Base-by-base conservation (phyloP, 2,329 filamentous ascomycete species). In the Fusarium anthophilum region DNA sequence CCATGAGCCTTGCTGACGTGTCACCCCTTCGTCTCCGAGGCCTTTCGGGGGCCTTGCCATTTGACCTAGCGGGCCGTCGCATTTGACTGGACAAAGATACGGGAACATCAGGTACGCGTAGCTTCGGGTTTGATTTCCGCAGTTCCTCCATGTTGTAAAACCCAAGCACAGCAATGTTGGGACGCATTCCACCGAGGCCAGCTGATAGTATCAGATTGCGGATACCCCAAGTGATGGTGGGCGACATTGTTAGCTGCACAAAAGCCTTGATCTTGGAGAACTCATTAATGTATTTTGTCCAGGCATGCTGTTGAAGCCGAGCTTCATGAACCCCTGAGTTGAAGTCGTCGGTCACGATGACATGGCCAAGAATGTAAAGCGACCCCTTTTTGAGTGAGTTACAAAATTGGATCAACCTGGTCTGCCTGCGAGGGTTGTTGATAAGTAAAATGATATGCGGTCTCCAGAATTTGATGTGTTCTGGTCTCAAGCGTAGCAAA, bases 381-480 rank as follows among this genome's bases (percentile, higher is more conserved):
- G 91, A 91, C 1, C 94, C 95, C 78, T 97, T 97, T 80, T 97
- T 97, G 80, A 97, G 84, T 0, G 94, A 95, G 80, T 97, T 97
- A 83, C 94, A 97, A 76, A 97, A 97, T 67, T 95, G 93, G 6
- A 97, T 96, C 45, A 97, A 87, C 47, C 93, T 92, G 60, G 93
- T 94, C 79, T 96, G 93, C 11, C 88, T 89, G n/a, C 94, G 88
- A 8, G 94, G 93, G 77, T 96, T 90, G 79, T 96, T 96, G 73
- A 96, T 90, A 60, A 97, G 89, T 0, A 97, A 86, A 54, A 97
- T 89, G 48, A 97, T 95, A 74, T 97, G 94, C 2, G 94, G 94
- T 58, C 94, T 88, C 94, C 95, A 97, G 80, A 97, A 97, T 79
- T 97, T 97, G 81, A 97, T 95, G 79, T 97, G 94, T 77, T 97